These are phyloP conservation scores for Aspergillus nanangensis DNA, from an alignment of 495 filamentous ascomycete genomes.

Conservation along the genomic window DNA sequence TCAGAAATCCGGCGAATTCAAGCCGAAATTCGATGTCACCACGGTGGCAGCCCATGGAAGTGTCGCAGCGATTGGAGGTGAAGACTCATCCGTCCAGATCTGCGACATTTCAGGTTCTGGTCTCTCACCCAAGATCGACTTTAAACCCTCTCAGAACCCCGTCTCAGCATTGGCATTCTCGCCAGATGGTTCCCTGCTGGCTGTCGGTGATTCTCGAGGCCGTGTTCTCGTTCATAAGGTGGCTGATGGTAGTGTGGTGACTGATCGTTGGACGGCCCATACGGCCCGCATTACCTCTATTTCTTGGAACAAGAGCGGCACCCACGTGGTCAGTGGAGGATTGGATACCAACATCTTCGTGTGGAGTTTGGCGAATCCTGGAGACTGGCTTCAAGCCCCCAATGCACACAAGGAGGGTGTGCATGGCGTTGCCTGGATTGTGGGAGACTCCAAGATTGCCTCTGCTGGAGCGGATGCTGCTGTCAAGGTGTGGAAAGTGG, in stretches of 20 bases:
- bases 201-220: constrained; percentile 77
- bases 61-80: constrained; percentile 70
- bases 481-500: constrained; percentile 84
- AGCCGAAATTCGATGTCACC: constrained; percentile 62
- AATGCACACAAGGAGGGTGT: constrained; percentile 97
- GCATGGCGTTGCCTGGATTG: constrained; percentile 80
- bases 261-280: constrained; percentile 83
- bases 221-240: constrained; percentile 75
- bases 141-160: constrained; percentile 36
- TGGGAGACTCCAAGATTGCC: constrained; percentile 61
- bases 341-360: constrained; percentile 88
- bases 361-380: constrained; percentile 84
- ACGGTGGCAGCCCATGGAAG: constrained; percentile 63
- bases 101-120: constrained; percentile 53
- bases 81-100: constrained; percentile 67
- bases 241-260: constrained; percentile 41
- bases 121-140: constrained; percentile 38
- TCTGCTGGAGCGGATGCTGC: constrained; percentile 83
- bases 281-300: constrained; percentile 81
- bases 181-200: constrained; percentile 63
- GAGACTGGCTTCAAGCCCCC: constrained; percentile 67
- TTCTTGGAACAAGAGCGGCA: constrained; percentile 72
- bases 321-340: constrained; percentile 75
- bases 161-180: constrained; percentile 71
- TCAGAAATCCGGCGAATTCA: constrained; percentile 52